Conservation (phyloP, 139 green algal genomes). For the Chlamydomonas sp. region DNA sequence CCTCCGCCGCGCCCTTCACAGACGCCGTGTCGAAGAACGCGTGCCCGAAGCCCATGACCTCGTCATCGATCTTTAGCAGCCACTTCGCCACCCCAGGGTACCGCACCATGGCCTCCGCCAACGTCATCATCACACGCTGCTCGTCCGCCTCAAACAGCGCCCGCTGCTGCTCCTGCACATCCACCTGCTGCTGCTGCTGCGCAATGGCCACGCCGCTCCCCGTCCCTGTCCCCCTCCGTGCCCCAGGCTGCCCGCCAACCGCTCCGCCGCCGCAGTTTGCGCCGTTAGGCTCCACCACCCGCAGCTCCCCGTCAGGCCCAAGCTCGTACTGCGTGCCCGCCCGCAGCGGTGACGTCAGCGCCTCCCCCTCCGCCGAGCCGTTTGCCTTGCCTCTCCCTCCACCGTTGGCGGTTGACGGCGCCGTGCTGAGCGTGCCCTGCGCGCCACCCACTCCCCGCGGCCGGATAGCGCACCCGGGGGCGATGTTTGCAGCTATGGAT, state of each 20-base stretch:
- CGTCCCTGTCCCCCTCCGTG: not conserved
- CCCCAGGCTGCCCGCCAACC: not conserved
- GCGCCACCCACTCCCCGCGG: not conserved
- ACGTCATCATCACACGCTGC: conserved; percentile 29
- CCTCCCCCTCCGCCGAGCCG: not conserved
- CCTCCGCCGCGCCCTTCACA: conserved; percentile 44
- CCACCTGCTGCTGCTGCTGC: not conserved
- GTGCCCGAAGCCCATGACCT: conserved; percentile 52
- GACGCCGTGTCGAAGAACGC: conserved; percentile 56
- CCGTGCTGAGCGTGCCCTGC: no score
- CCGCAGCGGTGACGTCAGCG: conserved; percentile 3
- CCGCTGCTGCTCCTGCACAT: not conserved
- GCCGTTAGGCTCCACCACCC: not conserved
- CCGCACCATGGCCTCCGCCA: conserved; percentile 50
- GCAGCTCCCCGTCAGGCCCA: conserved; percentile 22
- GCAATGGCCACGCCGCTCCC: not conserved
- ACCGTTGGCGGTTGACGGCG: no score
- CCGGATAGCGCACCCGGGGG: conserved; percentile 44
- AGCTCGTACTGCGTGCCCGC: conserved; percentile 15
- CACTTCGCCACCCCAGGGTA: conserved; percentile 50
- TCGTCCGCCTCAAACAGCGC: conserved; percentile 43
- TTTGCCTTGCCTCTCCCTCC: no score
- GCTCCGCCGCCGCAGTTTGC: not conserved
- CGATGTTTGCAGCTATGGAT: conserved; percentile 49
- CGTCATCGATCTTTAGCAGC: conserved; percentile 73